These are phyloP conservation scores for Geranium rotundifolium DNA, from an alignment of 345 rosid genomes.

Conservation along the genomic window DNA sequence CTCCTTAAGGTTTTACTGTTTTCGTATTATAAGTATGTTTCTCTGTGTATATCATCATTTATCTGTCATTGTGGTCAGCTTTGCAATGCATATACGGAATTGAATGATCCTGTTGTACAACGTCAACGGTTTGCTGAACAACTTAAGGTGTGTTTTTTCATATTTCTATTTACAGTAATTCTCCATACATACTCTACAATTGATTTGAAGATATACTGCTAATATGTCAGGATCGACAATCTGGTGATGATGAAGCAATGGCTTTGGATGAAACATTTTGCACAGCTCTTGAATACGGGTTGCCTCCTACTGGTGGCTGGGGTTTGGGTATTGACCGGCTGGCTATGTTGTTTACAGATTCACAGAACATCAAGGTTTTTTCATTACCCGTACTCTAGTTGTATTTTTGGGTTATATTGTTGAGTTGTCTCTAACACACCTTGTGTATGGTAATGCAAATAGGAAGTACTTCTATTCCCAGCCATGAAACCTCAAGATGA, in stretches of 20 bases:
- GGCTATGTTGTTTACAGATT: constrained; percentile 80
- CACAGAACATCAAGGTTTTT: constrained; percentile 84
- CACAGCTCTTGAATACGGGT: constrained; percentile 70
- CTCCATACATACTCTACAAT: background rate
- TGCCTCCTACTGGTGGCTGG: constrained; percentile 98
- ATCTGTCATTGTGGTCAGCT: constrained; percentile 27
- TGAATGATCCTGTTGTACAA: constrained; percentile 95
- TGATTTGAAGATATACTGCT: too few species aligned
- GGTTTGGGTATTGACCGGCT: constrained; percentile 88
- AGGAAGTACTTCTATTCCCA: constrained; percentile 97
- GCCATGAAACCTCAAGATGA: constrained; percentile 99
- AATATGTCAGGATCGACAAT: constrained; percentile 58
- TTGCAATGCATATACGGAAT: constrained; percentile 92
- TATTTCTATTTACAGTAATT: background rate
- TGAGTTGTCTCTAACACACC: background rate
- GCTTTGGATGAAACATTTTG: constrained; percentile 91
- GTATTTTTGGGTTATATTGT: background rate
- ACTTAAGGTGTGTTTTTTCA: constrained; percentile 48
- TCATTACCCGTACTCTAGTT: constrained; percentile 3
- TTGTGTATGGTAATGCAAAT: background rate
- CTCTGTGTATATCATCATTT: constrained; percentile 1
- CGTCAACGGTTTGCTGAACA: constrained; percentile 89
- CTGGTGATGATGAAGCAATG: constrained; percentile 99
- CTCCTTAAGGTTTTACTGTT: background rate
- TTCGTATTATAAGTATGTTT: too few species aligned